Evolutionary conservation across 208 protist genomes (phyloP), one percentile per base, ranked within the genome.

Genomic region (Blechomonas ayalai): DNA sequence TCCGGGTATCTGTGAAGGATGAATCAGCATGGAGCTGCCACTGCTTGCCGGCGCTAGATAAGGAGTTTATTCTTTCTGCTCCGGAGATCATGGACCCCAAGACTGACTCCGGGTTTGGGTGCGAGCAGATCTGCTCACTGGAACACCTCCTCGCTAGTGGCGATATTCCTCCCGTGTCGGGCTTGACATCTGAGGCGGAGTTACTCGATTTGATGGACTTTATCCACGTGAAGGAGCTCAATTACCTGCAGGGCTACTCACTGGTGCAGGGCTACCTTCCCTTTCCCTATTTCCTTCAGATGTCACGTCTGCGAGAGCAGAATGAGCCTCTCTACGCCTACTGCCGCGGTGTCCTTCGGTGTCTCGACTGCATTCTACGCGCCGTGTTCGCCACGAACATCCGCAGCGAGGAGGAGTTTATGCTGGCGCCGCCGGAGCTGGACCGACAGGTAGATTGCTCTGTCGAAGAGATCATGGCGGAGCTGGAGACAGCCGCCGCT

Each of bases 51-150:
- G 75, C 69, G 32, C 62, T 83, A 3, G 67, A 91, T 48, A 73
- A 74, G 58, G 82, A 91, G 56, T 52, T 73, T 36, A 79, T 91
- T 36, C 67, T 91, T 3, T 80, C 75, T 1, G 77, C 82, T 0
- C 77, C 78, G 5, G 82, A 91, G 62, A 68, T 91, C 35, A 87
- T 91, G 82, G 82, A 91, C 55, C 60, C 78, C 43, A 86, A 91
- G 67, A 91, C 82, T 43, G 82, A 91, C 58, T 67, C 77, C 9
- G 73, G 78, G 40, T 82, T 73, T 39, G 72, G 72, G 40, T 83
- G 60, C 67, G 55, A 67, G 28, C 26, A 39, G 7, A 52, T 82
- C 13, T 39, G 50, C 43, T 88, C 78, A 9, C 66, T 91, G 25
- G 35, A 76, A 16, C 32, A 54, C 37, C 46, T 86, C 8, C 53